Percentiles rank a stretch among this genome's conserved stretches.
Evolutionary conservation across 1,284 basidiomycete species (phyloP).

Genomic region (Ustilago lituana): DNA sequence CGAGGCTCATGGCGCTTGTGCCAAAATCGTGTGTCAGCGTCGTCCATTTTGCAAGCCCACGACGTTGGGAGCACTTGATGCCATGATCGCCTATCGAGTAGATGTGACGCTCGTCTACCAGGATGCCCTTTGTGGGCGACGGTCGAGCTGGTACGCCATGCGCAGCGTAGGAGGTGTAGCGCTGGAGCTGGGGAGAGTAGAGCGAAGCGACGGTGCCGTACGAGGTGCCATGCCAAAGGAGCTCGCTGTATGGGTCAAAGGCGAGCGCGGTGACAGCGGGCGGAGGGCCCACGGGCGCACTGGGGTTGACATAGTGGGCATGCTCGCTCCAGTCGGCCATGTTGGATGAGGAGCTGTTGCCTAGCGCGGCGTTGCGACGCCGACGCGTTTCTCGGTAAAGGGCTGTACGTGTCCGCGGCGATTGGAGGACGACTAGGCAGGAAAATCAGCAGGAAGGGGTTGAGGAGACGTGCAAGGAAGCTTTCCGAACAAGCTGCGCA

Average conservation of each 20-base stretch:
- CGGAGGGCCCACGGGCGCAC: constrained; percentile 53
- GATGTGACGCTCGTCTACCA: constrained; percentile 66
- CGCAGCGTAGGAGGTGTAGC: constrained; percentile 71
- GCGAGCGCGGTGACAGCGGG: constrained; percentile 70
- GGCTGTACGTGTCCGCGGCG: too few relatives aligned
- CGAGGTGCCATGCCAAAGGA: constrained; percentile 84
- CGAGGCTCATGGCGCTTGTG: constrained; percentile 48
- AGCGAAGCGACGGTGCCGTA: constrained; percentile 79
- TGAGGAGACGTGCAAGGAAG: background rate
- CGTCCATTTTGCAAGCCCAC: constrained; percentile 67
- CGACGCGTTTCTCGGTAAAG: too few relatives aligned
- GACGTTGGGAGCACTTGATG: constrained; percentile 68
- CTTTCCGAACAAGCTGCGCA: too few relatives aligned
- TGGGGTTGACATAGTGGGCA: constrained; percentile 55
- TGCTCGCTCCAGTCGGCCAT: constrained; percentile 64
- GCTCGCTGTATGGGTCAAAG: constrained; percentile 89
- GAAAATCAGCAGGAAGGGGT: too few relatives aligned
- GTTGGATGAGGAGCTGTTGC: constrained; percentile 6
- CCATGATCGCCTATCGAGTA: constrained; percentile 64
- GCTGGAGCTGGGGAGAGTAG: constrained; percentile 75
- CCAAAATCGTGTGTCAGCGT: constrained; percentile 28
- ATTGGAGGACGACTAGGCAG: too few relatives aligned
- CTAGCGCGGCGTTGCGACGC: background rate
- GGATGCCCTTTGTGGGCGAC: constrained; percentile 61
- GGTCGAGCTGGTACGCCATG: constrained; percentile 72